Evolutionary conservation across 805 yeast species (phyloP).

Genomic region (Candida takata): DNA sequence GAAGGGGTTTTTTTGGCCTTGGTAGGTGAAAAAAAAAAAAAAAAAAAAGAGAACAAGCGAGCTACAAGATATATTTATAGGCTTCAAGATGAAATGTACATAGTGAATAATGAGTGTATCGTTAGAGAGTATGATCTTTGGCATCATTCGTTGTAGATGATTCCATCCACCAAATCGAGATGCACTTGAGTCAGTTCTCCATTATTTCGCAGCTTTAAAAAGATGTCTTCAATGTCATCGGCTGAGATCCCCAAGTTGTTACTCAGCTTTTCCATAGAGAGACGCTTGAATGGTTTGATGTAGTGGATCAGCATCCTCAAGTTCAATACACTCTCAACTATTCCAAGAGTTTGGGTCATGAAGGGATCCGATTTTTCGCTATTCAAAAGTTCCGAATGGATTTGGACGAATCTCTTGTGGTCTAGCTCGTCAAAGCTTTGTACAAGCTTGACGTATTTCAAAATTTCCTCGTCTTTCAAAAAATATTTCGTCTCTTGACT

Average conservation of each 20-base stretch:
- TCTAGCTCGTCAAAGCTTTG: slow-evolving; percentile 18
- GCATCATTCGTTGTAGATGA: slow-evolving; percentile 17
- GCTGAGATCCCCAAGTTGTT: slow-evolving; percentile 12
- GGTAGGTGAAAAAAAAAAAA: not conserved
- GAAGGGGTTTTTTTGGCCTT: not conserved
- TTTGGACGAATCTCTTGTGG: slow-evolving; percentile 12
- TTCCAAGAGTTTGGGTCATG: slow-evolving; percentile 14
- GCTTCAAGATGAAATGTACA: not conserved
- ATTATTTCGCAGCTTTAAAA: slow-evolving; percentile 17
- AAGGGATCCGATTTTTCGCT: slow-evolving; percentile 13
- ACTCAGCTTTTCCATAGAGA: slow-evolving; percentile 16
- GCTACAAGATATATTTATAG: no score
- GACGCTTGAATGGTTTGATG: slow-evolving; percentile 23
- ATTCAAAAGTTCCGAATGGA: slow-evolving; percentile 7
- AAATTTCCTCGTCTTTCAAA: slow-evolving; percentile 18
- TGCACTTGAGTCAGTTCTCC: slow-evolving; percentile 17
- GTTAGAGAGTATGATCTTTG: not conserved
- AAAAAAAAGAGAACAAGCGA: no score
- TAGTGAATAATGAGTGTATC: not conserved
- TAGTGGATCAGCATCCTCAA: slow-evolving; percentile 21
- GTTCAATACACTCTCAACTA: slow-evolving; percentile 17
- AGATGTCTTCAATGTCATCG: slow-evolving; percentile 20
- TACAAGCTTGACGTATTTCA: slow-evolving; percentile 16
- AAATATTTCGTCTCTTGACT: slow-evolving; percentile 25
- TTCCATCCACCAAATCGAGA: slow-evolving; percentile 22